Percentiles rank a stretch among this genome's conserved stretches.
Evolutionary conservation across 1,284 basidiomycete species (phyloP).

Genomic region (Mycena citricolor): DNA sequence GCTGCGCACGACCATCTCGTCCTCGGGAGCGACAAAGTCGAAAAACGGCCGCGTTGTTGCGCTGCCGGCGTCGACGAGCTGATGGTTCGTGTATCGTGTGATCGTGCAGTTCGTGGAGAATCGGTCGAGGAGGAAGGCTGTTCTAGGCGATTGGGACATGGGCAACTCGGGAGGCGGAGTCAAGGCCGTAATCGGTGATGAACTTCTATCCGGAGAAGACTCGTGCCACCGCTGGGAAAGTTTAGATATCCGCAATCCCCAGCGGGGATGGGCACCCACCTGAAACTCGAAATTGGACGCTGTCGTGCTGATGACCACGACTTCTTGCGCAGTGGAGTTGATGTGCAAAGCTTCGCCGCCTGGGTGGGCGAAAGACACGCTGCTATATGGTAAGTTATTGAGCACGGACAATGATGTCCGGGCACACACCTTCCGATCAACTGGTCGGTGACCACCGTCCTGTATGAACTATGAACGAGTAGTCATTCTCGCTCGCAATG

Average conservation of each 20-base stretch:
- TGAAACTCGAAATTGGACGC: slow-evolving; percentile 68
- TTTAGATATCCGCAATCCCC: neutral
- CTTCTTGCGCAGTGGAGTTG: slow-evolving; percentile 75
- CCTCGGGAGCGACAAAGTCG: slow-evolving; percentile 63
- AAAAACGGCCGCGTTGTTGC: slow-evolving; percentile 70
- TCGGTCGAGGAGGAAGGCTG: slow-evolving; percentile 72
- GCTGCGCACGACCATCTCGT: slow-evolving; percentile 60
- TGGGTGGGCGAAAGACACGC: slow-evolving; percentile 70
- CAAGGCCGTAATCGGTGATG: neutral
- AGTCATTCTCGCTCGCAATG: slow-evolving; percentile 9
- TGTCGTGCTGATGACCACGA: slow-evolving; percentile 65
- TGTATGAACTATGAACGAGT: slow-evolving; percentile 26
- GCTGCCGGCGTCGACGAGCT: slow-evolving; percentile 53
- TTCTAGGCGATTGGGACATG: slow-evolving; percentile 63
- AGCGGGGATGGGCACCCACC: slow-evolving; percentile 41
- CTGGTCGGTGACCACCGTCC: slow-evolving; percentile 73
- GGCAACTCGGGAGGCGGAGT: slow-evolving; percentile 54
- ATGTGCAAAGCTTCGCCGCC: slow-evolving; percentile 72
- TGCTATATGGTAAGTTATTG: slow-evolving; percentile 31
- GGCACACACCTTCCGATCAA: slow-evolving; percentile 46
- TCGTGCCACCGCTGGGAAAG: slow-evolving; percentile 19
- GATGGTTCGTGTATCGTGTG: slow-evolving; percentile 69
- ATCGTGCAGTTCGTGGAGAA: slow-evolving; percentile 65
- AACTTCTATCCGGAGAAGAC: slow-evolving; percentile 12
- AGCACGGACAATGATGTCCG: neutral